Conservation (phyloP, 2,329 filamentous ascomycete species). For the Phialophora tarda region DNA sequence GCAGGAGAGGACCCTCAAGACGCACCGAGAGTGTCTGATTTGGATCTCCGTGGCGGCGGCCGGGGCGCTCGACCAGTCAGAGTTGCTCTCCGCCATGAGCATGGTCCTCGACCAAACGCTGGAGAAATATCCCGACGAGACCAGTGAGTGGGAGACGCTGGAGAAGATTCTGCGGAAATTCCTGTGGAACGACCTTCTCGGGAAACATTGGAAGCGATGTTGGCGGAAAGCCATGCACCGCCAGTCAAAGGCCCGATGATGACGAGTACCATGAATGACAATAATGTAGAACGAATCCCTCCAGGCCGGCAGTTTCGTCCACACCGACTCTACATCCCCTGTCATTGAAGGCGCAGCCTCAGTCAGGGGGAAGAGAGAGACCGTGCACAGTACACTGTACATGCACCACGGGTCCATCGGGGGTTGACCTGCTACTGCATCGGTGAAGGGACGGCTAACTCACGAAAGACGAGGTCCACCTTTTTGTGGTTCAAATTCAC, state of each 20-base stretch:
- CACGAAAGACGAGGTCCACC: neutral
- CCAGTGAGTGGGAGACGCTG: constrained; percentile 21
- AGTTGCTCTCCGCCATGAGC: constrained; percentile 16
- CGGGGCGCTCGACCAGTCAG: constrained; percentile 24
- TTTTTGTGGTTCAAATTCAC: neutral
- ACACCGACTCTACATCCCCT: neutral
- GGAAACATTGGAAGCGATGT: constrained; percentile 22
- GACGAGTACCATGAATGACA: neutral
- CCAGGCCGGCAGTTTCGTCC: too few species aligned
- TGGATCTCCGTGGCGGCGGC: constrained; percentile 28
- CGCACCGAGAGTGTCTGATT: constrained; percentile 28
- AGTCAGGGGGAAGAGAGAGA: neutral
- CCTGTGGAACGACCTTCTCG: constrained; percentile 29
- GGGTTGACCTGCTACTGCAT: neutral
- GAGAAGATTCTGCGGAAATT: constrained; percentile 29
- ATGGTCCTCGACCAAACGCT: constrained; percentile 27
- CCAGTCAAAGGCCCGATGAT: constrained; percentile 18
- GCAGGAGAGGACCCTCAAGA: constrained; percentile 13
- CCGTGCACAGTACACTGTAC: neutral
- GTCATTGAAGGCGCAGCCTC: neutral
- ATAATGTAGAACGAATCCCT: neutral
- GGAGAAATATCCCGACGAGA: constrained; percentile 28
- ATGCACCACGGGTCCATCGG: neutral
- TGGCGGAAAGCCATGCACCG: constrained; percentile 26
- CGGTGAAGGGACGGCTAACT: neutral